These are phyloP conservation scores for Naganishia albida DNA, from an alignment of 1,284 basidiomycete genomes.

Conservation along the genomic window DNA sequence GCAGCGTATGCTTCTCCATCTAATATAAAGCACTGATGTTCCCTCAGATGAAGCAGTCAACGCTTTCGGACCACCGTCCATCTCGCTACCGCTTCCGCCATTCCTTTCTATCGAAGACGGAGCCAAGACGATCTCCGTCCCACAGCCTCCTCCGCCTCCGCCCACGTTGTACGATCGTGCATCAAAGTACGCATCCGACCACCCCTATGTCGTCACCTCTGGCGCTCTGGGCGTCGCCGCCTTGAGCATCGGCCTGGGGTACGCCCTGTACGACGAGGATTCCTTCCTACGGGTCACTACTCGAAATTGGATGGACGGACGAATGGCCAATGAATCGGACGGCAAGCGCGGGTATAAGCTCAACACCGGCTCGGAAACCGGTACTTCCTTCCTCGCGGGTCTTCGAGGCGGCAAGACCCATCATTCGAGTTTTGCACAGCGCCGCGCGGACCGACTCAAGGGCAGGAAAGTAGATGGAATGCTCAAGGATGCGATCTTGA, in stretches of 20 bases:
- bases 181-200: slow-evolving; percentile 34
- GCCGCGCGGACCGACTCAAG: slow-evolving; percentile 22
- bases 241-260: slow-evolving; percentile 44
- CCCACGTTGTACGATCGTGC: slow-evolving; percentile 27
- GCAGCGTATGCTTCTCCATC: too few relatives aligned
- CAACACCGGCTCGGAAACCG: slow-evolving; percentile 25
- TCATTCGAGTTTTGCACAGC: slow-evolving; percentile 6
- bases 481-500: slow-evolving; percentile 52
- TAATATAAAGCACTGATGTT: too few relatives aligned
- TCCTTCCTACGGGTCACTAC: slow-evolving; percentile 22
- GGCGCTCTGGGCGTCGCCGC: slow-evolving; percentile 37
- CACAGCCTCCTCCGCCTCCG: slow-evolving; percentile 43
- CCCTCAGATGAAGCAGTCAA: slow-evolving; percentile 49
- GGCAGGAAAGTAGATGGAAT: slow-evolving; percentile 45
- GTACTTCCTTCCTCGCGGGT: slow-evolving; percentile 21
- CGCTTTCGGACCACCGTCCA: slow-evolving; percentile 43
- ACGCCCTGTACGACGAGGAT: slow-evolving; percentile 21
- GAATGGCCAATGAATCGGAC: slow-evolving; percentile 24
- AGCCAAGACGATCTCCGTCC: slow-evolving; percentile 38
- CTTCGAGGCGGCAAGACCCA: slow-evolving; percentile 14
- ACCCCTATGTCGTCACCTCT: slow-evolving; percentile 41
- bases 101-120: slow-evolving; percentile 38
- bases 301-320: slow-evolving; percentile 2
- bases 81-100: slow-evolving; percentile 52
- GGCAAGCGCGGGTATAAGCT: slow-evolving; percentile 28